A percentile compares a stretch with the other conserved stretches of the same genome.
Conservation (phyloP, 1,284 basidiomycete genomes). For the Apiotrichum sp. region DNA sequence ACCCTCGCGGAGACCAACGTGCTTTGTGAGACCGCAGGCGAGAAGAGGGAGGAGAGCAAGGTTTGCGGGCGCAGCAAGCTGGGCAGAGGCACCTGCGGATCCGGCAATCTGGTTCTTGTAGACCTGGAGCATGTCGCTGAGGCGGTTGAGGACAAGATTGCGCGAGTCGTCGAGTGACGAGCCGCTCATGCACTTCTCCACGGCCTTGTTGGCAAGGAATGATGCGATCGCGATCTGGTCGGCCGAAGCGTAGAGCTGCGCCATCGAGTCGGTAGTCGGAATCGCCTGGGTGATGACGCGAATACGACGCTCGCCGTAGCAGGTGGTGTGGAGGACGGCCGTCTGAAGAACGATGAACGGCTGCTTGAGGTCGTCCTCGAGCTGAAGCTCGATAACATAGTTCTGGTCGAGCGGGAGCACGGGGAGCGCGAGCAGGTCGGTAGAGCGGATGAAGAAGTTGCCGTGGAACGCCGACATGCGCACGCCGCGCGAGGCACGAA, state of each 20-base stretch:
- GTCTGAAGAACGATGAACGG: slow-evolving; percentile 96
- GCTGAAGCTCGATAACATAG: slow-evolving; percentile 93
- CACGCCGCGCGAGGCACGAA: slow-evolving; percentile 87
- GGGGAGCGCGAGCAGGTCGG: slow-evolving; percentile 92
- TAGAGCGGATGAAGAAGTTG: slow-evolving; percentile 98
- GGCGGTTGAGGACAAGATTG: slow-evolving; percentile 81
- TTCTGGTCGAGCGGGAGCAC: slow-evolving; percentile 94
- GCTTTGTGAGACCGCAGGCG: slow-evolving; percentile 84
- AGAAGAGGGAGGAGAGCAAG: slow-evolving; percentile 89
- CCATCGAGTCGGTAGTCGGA: slow-evolving; percentile 86
- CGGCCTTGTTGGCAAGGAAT: slow-evolving; percentile 90
- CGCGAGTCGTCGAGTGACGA: slow-evolving; percentile 77
- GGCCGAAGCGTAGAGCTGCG: slow-evolving; percentile 89
- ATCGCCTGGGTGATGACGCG: slow-evolving; percentile 89
- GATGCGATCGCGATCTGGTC: slow-evolving; percentile 91
- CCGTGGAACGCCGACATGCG: slow-evolving; percentile 98
- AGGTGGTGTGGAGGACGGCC: slow-evolving; percentile 92
- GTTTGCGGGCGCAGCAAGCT: slow-evolving; percentile 85
- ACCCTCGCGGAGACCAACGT: slow-evolving; percentile 90
- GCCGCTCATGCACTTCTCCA: slow-evolving; percentile 82
- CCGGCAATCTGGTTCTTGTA: slow-evolving; percentile 98
- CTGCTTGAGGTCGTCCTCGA: slow-evolving; percentile 88
- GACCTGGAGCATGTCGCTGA: slow-evolving; percentile 81
- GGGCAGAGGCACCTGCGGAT: slow-evolving; percentile 85
- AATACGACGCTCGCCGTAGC: slow-evolving; percentile 91